phyloP scores from a whole-genome alignment of 2,329 filamentous ascomycete species.

The Hymenoscyphus fructigenus region DNA sequence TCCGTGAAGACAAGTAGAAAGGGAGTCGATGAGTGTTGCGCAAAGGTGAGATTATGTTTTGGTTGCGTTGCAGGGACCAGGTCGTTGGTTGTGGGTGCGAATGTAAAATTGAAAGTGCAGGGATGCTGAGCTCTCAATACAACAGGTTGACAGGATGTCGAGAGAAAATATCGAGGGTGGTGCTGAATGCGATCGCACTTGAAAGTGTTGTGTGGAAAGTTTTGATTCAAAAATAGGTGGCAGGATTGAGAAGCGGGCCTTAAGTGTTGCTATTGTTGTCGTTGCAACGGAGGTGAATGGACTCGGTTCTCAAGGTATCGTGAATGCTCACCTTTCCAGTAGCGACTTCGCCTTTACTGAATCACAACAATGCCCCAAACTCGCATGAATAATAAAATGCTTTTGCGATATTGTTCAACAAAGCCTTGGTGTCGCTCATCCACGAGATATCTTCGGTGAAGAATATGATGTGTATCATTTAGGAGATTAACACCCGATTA shows the following conservation, averaged over 20 bases:
- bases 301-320: background rate
- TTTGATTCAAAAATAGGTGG: background rate
- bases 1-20: background rate
- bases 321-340: background rate
- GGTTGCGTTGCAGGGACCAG: background rate
- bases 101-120: background rate
- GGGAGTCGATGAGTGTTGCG: background rate
- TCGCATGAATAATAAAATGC: background rate
- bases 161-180: background rate
- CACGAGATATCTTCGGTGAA: background rate
- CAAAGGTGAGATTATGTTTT: background rate
- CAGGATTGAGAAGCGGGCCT: background rate
- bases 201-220: background rate
- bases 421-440: background rate
- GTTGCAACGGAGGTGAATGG: background rate
- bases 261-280: background rate
- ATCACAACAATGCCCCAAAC: background rate
- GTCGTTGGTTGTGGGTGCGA: background rate
- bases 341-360: background rate
- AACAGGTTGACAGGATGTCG: background rate
- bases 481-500: background rate
- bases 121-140: background rate
- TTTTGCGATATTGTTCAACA: background rate
- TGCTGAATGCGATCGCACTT: background rate
- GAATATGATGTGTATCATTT: background rate